A percentile compares a stretch with the other conserved stretches of the same genome.
These are phyloP conservation scores for Chalaropsis ovoidea DNA, from an alignment of 2,329 filamentous ascomycete genomes.

Conservation along the genomic window DNA sequence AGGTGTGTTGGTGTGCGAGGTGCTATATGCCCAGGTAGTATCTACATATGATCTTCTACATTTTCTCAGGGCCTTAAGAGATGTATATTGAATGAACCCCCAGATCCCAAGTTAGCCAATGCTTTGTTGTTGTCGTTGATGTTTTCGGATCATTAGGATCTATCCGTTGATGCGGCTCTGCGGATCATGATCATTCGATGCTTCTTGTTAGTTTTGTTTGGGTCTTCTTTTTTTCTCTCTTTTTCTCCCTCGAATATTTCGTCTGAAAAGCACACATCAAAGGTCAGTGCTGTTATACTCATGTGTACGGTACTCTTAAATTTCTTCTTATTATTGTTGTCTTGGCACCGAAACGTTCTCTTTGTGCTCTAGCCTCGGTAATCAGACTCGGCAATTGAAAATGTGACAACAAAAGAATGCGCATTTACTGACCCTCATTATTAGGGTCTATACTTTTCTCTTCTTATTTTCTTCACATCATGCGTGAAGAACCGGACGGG, in stretches of 20 bases:
- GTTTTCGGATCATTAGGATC: background rate
- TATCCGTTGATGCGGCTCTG: slow-evolving; percentile 5
- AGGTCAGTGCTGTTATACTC: background rate
- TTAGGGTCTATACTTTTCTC: background rate
- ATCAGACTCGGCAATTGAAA: background rate
- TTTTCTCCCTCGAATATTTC: background rate
- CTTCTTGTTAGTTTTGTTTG: slow-evolving; percentile 1
- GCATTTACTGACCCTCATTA: background rate
- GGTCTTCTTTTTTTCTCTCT: background rate
- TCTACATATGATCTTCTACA: no score
- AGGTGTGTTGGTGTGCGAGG: no score
- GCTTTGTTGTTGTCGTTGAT: background rate
- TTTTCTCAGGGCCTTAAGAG: no score
- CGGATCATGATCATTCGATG: background rate
- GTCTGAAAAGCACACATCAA: background rate
- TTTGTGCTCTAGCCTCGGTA: background rate
- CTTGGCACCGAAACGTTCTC: no score
- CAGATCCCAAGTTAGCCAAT: background rate
- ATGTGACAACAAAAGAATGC: background rate
- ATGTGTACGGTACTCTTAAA: background rate
- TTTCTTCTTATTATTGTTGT: no score
- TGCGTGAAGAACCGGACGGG: no score
- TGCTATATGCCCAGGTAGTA: no score
- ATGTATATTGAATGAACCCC: no score
- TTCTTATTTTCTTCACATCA: no score